These are phyloP conservation scores for Xylaria castorea DNA, from an alignment of 495 filamentous ascomycete genomes.

Conservation along the genomic window DNA sequence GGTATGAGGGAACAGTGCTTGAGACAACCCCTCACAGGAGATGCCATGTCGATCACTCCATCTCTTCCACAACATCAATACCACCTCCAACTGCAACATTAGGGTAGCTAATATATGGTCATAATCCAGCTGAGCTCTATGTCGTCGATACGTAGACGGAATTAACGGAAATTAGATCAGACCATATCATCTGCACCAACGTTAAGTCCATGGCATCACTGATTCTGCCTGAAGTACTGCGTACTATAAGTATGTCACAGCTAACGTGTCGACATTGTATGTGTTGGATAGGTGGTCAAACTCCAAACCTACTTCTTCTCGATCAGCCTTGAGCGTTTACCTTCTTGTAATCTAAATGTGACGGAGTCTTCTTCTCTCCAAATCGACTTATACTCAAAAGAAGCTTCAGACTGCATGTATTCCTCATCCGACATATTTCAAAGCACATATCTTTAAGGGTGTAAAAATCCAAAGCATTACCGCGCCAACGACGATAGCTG, in stretches of 20 bases:
- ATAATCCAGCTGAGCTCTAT: neutral
- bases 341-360: too few species aligned
- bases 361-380: too few species aligned
- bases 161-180: slow-evolving; percentile 1
- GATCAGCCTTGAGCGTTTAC: neutral
- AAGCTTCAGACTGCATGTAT: neutral
- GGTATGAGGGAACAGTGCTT: neutral
- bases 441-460: neutral
- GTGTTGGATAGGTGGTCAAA: neutral
- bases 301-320: neutral
- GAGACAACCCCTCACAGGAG: neutral
- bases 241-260: neutral
- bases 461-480: neutral
- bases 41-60: neutral
- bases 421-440: neutral
- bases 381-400: too few species aligned
- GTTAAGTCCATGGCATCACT: neutral
- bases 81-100: neutral
- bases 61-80: neutral
- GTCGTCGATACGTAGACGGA: neutral
- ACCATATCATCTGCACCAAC: neutral
- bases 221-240: neutral
- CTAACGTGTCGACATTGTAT: neutral
- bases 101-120: neutral
- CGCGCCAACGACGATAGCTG: neutral